These are phyloP conservation scores for Suhomyces bribrorum DNA, from an alignment of 1,139 yeast genomes.

Conservation along the genomic window DNA sequence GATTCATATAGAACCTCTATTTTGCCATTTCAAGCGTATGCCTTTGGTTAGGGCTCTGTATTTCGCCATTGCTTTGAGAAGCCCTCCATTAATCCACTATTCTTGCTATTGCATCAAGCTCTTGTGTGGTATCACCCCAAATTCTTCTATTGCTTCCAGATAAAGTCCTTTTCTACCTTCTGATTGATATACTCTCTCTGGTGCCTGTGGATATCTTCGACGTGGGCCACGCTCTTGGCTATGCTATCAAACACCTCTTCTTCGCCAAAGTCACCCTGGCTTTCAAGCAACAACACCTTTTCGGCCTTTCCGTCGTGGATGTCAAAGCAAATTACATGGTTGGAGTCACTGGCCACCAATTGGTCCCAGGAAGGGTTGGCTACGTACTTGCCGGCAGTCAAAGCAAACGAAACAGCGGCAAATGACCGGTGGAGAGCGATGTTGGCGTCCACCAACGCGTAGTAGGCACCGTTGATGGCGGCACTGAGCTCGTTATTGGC, in stretches of 20 bases:
- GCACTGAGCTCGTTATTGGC: constrained; percentile 63
- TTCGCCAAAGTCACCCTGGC: constrained; percentile 68
- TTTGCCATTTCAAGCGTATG: too few species aligned
- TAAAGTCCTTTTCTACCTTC: constrained; percentile 54
- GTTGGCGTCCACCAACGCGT: constrained; percentile 81
- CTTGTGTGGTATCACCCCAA: background rate
- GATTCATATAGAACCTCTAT: too few species aligned
- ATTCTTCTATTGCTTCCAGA: constrained; percentile 53
- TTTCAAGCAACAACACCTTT: constrained; percentile 65
- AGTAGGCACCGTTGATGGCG: constrained; percentile 67
- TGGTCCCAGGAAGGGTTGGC: constrained; percentile 46
- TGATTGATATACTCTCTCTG: constrained; percentile 49
- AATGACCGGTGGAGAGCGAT: constrained; percentile 66
- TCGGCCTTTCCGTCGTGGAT: constrained; percentile 52
- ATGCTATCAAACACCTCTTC: constrained; percentile 51
- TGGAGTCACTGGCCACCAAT: constrained; percentile 50
- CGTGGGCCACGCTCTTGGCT: constrained; percentile 47
- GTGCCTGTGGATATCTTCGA: constrained; percentile 48
- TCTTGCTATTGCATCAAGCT: too few species aligned
- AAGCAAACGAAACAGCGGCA: constrained; percentile 52
- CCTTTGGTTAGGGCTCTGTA: too few species aligned
- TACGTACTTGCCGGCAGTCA: constrained; percentile 33
- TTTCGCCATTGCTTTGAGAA: too few species aligned
- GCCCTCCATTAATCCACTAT: too few species aligned
- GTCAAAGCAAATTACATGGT: constrained; percentile 68